These are phyloP conservation scores for Circinella minor DNA, from an alignment of 371 early-diverging fungal genomes.

Conservation along the genomic window DNA sequence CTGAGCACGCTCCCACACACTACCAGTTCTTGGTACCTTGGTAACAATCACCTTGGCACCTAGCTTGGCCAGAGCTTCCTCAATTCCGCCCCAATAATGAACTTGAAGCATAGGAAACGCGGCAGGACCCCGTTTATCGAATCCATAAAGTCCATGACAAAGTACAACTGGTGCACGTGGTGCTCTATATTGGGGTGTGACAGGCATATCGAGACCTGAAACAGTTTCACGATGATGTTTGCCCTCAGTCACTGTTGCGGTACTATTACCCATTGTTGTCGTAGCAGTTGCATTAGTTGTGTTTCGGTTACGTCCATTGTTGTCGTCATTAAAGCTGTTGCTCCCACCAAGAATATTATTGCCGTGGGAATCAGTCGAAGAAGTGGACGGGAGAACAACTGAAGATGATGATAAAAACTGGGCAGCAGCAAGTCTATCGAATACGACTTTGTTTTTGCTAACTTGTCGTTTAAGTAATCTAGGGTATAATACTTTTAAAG, in stretches of 20 bases:
- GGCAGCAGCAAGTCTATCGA: conserved; percentile 17
- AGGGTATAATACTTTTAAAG: conserved; percentile 15
- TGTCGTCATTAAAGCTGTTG: too few relatives aligned
- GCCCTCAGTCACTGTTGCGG: too few relatives aligned
- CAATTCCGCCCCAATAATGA: conserved; percentile 91
- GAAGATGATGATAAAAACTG: conserved; percentile 13
- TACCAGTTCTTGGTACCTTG: conserved; percentile 81
- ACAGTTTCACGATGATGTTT: background rate
- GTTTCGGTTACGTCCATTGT: too few relatives aligned
- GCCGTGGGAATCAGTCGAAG: background rate
- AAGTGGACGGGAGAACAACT: background rate
- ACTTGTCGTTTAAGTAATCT: conserved; percentile 12
- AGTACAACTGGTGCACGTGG: conserved; percentile 85
- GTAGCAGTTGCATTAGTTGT: too few relatives aligned
- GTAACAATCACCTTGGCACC: conserved; percentile 87
- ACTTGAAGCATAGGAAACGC: conserved; percentile 80
- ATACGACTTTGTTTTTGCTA: conserved; percentile 15
- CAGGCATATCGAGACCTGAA: conserved; percentile 47
- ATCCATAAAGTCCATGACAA: conserved; percentile 93
- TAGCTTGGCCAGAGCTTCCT: conserved; percentile 76
- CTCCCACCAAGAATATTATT: background rate
- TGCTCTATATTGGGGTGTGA: conserved; percentile 69
- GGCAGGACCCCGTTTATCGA: conserved; percentile 80
- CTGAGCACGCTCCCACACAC: conserved; percentile 79
- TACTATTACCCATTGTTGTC: too few relatives aligned